A percentile compares a stretch with the other conserved stretches of the same genome.
phyloP scores from a whole-genome alignment of 1,284 basidiomycete genomes.

The Malassezia pachydermatis region DNA sequence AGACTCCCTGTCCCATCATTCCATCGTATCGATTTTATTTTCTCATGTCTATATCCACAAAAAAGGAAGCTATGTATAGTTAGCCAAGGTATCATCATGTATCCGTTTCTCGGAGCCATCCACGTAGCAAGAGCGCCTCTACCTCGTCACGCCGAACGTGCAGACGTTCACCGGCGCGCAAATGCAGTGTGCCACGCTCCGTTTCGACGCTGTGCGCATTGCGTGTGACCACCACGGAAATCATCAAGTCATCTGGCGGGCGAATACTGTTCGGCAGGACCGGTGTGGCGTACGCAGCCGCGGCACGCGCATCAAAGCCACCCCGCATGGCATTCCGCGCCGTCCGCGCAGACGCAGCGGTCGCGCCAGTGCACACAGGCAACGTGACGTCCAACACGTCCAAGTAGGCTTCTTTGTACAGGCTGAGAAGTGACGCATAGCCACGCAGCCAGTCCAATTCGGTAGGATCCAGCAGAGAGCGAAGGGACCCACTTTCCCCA shows the following conservation, averaged over 20 bases:
- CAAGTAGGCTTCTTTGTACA: conserved; percentile 73
- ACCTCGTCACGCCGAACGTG: conserved; percentile 74
- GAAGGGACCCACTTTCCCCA: conserved; percentile 55
- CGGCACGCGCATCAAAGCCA: conserved; percentile 40
- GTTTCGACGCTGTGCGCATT: conserved; percentile 84
- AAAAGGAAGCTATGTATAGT: too few species aligned
- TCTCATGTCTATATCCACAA: too few species aligned
- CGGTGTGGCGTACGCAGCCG: conserved; percentile 6
- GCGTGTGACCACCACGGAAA: conserved; percentile 63
- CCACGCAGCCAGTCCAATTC: conserved; percentile 80
- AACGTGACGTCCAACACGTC: conserved; percentile 54
- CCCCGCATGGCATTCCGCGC: conserved; percentile 54
- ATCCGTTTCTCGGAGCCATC: conserved; percentile 62
- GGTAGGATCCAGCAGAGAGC: conserved; percentile 70
- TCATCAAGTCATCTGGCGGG: conserved; percentile 68
- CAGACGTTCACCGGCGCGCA: conserved; percentile 75
- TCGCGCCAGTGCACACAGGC: conserved; percentile 14
- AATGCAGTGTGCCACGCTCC: conserved; percentile 71
- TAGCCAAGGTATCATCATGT: neutral
- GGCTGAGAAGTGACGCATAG: conserved; percentile 70
- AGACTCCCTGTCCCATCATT: too few species aligned
- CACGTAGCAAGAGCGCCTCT: conserved; percentile 81
- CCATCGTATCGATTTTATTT: too few species aligned
- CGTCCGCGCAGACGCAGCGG: neutral
- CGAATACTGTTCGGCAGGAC: conserved; percentile 16